Evolutionary conservation across 768 basidiomycete genomes (phyloP).

Genomic region (Rhodotorula paludigena): DNA sequence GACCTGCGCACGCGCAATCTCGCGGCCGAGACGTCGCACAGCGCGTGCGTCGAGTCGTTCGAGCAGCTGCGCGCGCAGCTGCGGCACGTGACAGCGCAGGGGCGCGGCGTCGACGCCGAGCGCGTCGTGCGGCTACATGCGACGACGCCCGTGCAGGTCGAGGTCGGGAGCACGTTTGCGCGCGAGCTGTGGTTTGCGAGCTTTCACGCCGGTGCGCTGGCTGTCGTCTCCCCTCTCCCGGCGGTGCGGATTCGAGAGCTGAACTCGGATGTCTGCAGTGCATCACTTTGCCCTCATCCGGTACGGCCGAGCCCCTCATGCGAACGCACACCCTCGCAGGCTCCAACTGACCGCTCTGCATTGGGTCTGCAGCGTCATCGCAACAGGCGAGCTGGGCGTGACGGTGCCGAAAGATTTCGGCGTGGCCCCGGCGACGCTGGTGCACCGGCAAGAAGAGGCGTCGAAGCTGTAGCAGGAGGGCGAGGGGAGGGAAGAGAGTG

Average conservation of each 20-base stretch:
- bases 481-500: background rate
- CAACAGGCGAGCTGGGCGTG: conserved; percentile 31
- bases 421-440: conserved; percentile 40
- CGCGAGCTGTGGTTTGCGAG: conserved; percentile 37
- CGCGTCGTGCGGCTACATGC: conserved; percentile 23
- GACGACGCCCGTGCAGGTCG: conserved; percentile 27
- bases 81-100: background rate
- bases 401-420: conserved; percentile 35
- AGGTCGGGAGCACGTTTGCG: conserved; percentile 25
- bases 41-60: conserved; percentile 15
- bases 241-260: too few relatives aligned
- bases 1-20: conserved; percentile 31
- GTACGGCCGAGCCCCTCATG: too few relatives aligned
- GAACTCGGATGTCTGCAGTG: background rate
- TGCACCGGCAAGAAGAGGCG: conserved; percentile 13
- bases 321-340: too few relatives aligned
- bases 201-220: conserved; percentile 17
- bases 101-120: background rate
- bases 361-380: conserved; percentile 17
- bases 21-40: conserved; percentile 25
- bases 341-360: background rate
- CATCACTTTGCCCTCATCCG: conserved; percentile 32
- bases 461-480: conserved; percentile 16
- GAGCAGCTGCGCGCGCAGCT: conserved; percentile 9
- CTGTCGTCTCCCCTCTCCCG: background rate